These are phyloP conservation scores for Diaporthe longicolla DNA, from an alignment of 2,329 filamentous ascomycete genomes.

Conservation along the genomic window DNA sequence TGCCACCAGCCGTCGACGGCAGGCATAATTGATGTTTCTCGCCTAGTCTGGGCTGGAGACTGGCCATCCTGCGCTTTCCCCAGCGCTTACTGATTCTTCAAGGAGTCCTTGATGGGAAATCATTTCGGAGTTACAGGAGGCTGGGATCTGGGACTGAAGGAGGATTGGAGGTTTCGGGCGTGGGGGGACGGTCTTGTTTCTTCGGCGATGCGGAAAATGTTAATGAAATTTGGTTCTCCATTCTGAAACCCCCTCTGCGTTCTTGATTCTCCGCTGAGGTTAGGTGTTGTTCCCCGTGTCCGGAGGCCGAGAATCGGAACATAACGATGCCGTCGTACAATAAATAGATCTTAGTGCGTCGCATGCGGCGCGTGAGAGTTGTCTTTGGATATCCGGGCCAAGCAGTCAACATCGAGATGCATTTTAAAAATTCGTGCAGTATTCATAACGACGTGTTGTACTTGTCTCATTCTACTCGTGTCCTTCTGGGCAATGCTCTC, in stretches of 20 bases:
- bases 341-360: not conserved
- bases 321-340: not conserved
- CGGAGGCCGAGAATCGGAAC: not conserved
- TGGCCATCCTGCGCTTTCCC: not conserved
- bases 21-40: not conserved
- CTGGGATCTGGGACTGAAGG: not conserved
- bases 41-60: not conserved
- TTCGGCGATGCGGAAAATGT: not conserved
- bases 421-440: not conserved
- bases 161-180: not conserved
- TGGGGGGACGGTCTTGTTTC: not conserved
- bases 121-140: conserved; percentile 9
- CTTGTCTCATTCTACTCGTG: conserved; percentile 20
- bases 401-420: too few relatives aligned
- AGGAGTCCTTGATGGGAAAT: not conserved
- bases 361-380: too few relatives aligned
- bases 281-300: too few relatives aligned
- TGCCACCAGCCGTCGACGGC: not conserved
- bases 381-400: not conserved
- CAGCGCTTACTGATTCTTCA: not conserved
- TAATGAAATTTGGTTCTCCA: conserved; percentile 13
- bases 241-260: not conserved
- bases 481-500: not conserved
- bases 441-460: conserved; percentile 13
- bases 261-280: not conserved